Conservation (phyloP, 2,329 filamentous ascomycete genomes). For the Paramyrothecium roridum region DNA sequence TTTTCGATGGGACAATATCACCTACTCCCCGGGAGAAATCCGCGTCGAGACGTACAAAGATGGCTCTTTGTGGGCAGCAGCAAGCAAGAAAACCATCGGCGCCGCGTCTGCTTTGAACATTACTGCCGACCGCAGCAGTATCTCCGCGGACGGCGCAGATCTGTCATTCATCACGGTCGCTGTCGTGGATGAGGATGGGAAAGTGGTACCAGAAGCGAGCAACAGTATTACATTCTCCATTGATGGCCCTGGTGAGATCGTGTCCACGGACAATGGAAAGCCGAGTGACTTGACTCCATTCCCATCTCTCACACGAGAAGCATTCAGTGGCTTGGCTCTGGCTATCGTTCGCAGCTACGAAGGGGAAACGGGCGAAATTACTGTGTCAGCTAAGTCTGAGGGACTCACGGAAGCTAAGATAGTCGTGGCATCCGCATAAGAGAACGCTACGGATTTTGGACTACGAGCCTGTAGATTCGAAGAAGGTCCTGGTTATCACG, state of each 20-base stretch:
- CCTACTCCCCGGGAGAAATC: constrained; percentile 43
- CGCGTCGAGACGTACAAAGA: constrained; percentile 44
- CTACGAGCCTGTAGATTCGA: too few species aligned
- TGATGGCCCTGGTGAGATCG: constrained; percentile 3
- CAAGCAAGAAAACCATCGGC: constrained; percentile 37
- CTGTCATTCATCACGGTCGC: constrained; percentile 41
- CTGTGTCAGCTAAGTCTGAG: not conserved
- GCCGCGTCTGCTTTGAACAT: constrained; percentile 31
- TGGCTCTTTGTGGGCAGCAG: constrained; percentile 41
- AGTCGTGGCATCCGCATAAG: not conserved
- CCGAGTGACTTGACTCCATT: constrained; percentile 4
- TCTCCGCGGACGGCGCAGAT: constrained; percentile 39
- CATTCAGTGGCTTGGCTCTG: constrained; percentile 4
- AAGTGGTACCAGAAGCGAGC: constrained; percentile 36
- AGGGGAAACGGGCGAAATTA: not conserved
- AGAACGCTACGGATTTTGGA: too few species aligned
- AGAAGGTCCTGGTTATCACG: too few species aligned
- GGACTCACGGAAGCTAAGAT: not conserved
- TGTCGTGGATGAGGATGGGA: constrained; percentile 39
- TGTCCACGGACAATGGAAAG: constrained; percentile 7
- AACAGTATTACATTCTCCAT: constrained; percentile 3
- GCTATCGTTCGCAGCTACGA: constrained; percentile 2
- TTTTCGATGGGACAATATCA: constrained; percentile 50
- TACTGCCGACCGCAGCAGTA: constrained; percentile 33
- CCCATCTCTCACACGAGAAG: constrained; percentile 1